Evolutionary conservation across 225 moss, liverwort and hornwort genomes (phyloP), one percentile per base, ranked within the genome.

Genomic region (Bryum argenteum): DNA sequence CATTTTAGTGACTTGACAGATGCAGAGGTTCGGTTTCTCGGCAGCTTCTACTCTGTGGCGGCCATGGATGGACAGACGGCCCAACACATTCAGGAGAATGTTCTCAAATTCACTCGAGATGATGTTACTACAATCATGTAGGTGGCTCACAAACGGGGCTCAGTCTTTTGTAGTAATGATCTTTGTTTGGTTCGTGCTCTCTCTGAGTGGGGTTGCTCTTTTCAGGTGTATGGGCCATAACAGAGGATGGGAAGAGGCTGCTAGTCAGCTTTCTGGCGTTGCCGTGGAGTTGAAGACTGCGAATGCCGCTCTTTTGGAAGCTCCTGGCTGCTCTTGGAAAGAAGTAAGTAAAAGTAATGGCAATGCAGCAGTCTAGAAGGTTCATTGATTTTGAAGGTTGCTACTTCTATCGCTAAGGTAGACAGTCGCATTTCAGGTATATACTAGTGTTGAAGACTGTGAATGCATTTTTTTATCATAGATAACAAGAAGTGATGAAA

Each of bases 141-240:
- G 54, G 79, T 80, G 59, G n/a, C n/a, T n/a, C n/a, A n/a, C n/a
- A n/a, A n/a, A n/a, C n/a, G n/a, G n/a, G n/a, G n/a, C n/a, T n/a
- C n/a, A n/a, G n/a, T 44, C 58, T 63, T 70, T 33, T 7, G 19
- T 4, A 50, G 15, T 68, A 18, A 19, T 53, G 44, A 13, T 19
- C 56, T 60, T 67, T 63, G 43, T 71, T 54, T 67, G 17, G 44
- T 43, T 62, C 37, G 15, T 54, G 15, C 3, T 22, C 53, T 12
- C 55, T 37, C 23, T 78, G n/a, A n/a, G n/a, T 67, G 71, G 65
- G 4, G 33, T 33, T 33, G 33, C 33, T 28, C 63, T 86, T 73
- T 51, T 62, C 82, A 98, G 94, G 94, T 98, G 98, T 75, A 98
- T 98, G 98, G 98, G 98, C 22, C 98, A 98, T 71, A 98, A 98